Evolutionary conservation across 257 asterid genomes (phyloP).

Genomic region (Scutellaria barbata): DNA sequence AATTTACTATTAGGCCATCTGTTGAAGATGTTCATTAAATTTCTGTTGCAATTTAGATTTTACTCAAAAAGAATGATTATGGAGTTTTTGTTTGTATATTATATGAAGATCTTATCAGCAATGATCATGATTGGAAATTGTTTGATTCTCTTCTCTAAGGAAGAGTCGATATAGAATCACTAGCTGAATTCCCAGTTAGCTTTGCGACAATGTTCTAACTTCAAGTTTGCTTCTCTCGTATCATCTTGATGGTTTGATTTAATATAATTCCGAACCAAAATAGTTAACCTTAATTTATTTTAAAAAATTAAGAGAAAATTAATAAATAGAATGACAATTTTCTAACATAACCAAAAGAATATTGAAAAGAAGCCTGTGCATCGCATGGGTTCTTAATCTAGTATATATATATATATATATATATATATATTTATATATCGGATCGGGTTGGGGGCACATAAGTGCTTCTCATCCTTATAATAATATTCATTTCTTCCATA

Average conservation of each 20-base stretch:
- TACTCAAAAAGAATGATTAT: background rate
- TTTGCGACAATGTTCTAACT: slow-evolving; percentile 8
- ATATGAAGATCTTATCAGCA: background rate
- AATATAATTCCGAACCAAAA: no score
- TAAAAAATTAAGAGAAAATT: no score
- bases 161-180: background rate
- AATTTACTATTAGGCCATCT: background rate
- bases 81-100: background rate
- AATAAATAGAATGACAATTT: no score
- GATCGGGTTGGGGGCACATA: no score
- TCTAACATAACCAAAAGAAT: no score
- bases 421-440: no score
- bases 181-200: slow-evolving; percentile 19
- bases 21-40: background rate
- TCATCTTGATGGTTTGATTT: background rate
- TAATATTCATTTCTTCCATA: no score
- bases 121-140: background rate
- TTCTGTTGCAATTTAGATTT: background rate
- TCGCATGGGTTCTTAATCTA: no score
- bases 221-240: background rate
- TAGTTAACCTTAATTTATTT: no score
- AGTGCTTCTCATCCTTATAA: no score
- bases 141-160: background rate
- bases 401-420: no score
- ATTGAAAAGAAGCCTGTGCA: no score